Evolutionary conservation across 495 filamentous ascomycete genomes (phyloP), one percentile per base, ranked within the genome.

Genomic region (Hypoxylon cercidicola): DNA sequence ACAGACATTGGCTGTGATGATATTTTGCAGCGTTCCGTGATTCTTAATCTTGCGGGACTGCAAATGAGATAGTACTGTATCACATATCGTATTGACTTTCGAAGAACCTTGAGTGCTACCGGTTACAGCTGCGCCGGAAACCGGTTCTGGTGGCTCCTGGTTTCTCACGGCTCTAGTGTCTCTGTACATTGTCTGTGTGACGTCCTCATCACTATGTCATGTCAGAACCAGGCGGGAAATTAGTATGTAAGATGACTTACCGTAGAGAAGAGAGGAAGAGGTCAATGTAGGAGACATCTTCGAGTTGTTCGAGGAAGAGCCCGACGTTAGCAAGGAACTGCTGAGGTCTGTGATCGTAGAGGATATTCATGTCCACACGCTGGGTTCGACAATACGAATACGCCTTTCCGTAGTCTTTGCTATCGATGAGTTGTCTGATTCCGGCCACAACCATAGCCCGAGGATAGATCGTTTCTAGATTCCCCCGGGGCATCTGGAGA

Each of bases 281-380:
- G 72, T 99, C 96, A 66, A 97, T 90, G 60, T 91, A 88, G 15
- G 96, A 89, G 34, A 90, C 79, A 69, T 89, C 93, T 74, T 89
- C 89, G 40, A 97, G 83, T 72, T 98, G 95, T 19, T 93, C 87
- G 43, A 98, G 80, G 74, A 99, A 96, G 1, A 93, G 64, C 6
- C 77, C 78, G 28, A 97, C 82, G 62, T 86, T 89, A 11, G 84
- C 79, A 77, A 97, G 81, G 70, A 99, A 97, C 61, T 95, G 90
- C 41, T 86, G 79, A 0, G 93, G 92, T 6, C 85, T 85, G 79
- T 98, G 89, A 73, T 99, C 95, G 72, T 97, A 93, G n/a, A 99
- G 79, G 53, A 99, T 94, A 71, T 98, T 99, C 89, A 97, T 92
- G 71, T 99, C 95, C 3, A 99, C 95, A 62, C 95, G 86, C 72